Percentiles rank a stretch among this genome's conserved stretches.
phyloP scores from a whole-genome alignment of 306 rosid species.

The Pterocarpus santalinus region DNA sequence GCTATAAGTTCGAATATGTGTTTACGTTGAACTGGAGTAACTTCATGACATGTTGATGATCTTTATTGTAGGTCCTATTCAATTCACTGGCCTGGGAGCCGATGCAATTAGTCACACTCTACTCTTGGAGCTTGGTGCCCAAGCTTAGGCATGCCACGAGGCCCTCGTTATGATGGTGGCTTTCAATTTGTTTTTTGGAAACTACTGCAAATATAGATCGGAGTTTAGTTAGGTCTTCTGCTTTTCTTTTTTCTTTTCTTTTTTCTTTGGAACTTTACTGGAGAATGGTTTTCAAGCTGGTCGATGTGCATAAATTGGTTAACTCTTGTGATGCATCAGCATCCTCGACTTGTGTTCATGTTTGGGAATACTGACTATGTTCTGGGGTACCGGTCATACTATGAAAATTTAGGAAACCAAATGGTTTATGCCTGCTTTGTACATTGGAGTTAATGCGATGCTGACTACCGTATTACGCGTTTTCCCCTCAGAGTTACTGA shows the following conservation, averaged over 20 bases:
- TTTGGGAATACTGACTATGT: neutral
- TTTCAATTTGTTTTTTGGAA: constrained; percentile 29
- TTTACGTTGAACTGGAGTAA: constrained; percentile 33
- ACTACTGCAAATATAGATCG: constrained; percentile 32
- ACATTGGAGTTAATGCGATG: neutral
- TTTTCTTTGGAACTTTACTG: neutral
- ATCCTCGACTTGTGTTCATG: constrained; percentile 1
- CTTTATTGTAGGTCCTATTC: constrained; percentile 82
- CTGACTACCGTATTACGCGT: too few relatives aligned
- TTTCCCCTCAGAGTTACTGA: too few relatives aligned
- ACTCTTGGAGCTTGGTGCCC: constrained; percentile 83
- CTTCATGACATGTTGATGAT: constrained; percentile 11
- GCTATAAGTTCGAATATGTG: neutral
- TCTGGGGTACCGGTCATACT: neutral
- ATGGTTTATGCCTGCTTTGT: neutral
- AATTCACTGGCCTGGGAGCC: constrained; percentile 83
- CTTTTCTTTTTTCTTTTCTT: neutral
- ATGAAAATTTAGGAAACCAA: neutral
- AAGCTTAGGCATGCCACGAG: constrained; percentile 52
- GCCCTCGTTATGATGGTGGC: constrained; percentile 30
- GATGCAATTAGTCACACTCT: constrained; percentile 79
- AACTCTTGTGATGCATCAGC: constrained; percentile 14
- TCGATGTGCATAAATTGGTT: constrained; percentile 25
- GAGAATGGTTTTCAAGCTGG: neutral
- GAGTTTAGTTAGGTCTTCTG: constrained; percentile 28